Evolutionary conservation across 2,329 filamentous ascomycete genomes (phyloP).

Genomic region (Fusarium circinatum): DNA sequence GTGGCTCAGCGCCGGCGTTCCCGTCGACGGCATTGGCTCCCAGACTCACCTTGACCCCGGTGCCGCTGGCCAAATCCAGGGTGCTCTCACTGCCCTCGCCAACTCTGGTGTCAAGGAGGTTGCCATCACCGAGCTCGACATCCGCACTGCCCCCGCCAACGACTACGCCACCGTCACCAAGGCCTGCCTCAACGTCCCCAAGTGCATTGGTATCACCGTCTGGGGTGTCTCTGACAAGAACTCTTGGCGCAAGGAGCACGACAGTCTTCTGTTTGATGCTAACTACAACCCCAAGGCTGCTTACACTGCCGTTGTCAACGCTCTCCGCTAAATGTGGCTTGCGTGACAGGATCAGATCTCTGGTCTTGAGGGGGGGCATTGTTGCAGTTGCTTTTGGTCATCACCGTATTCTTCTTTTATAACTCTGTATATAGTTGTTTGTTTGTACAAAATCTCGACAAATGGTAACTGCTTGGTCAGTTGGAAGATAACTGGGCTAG

Average conservation of each 20-base stretch:
- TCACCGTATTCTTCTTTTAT: constrained; percentile 2
- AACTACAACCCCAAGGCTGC: constrained; percentile 62
- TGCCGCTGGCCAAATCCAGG: constrained; percentile 51
- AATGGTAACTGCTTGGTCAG: not conserved
- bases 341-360: not conserved
- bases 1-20: constrained; percentile 68
- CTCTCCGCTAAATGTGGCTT: constrained; percentile 13
- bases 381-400: not conserved
- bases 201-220: constrained; percentile 74
- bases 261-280: constrained; percentile 64
- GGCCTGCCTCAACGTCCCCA: constrained; percentile 66
- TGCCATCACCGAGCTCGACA: constrained; percentile 76
- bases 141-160: constrained; percentile 62
- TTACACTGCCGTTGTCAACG: constrained; percentile 54
- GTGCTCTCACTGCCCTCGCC: constrained; percentile 64
- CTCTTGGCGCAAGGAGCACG: constrained; percentile 49
- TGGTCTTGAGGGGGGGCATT: not conserved
- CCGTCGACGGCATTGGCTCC: constrained; percentile 63
- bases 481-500: not conserved
- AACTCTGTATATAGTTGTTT: constrained; percentile 13
- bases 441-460: not conserved
- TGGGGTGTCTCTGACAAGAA: constrained; percentile 64
- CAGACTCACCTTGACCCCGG: constrained; percentile 62
- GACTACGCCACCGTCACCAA: constrained; percentile 70
- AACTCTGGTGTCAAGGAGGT: constrained; percentile 64